These are phyloP conservation scores for Amphicarpaea edgeworthii DNA, from an alignment of 306 rosid species.

Conservation along the genomic window DNA sequence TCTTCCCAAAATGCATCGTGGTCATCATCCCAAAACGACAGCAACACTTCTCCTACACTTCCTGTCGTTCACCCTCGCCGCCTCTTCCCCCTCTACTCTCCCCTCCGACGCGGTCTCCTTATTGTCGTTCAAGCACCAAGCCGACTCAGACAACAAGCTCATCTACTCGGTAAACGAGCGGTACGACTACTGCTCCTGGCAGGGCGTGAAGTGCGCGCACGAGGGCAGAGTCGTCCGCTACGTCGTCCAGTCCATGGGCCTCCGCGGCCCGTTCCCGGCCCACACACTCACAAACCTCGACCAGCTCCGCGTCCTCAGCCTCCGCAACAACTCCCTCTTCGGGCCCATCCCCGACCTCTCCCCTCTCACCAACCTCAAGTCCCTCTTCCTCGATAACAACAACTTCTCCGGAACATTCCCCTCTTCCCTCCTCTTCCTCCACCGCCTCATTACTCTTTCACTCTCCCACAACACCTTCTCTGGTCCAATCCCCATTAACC, in stretches of 20 bases:
- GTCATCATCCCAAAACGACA: too few species aligned
- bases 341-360: conserved; percentile 89
- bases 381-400: conserved; percentile 69
- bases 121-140: conserved; percentile 70
- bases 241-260: conserved; percentile 53
- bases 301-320: conserved; percentile 83
- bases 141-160: conserved; percentile 81
- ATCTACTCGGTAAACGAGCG: conserved; percentile 69
- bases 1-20: too few species aligned
- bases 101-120: conserved; percentile 77
- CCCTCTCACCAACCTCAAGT: conserved; percentile 65
- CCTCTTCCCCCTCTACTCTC: neutral
- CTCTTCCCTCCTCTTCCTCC: conserved; percentile 64
- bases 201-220: conserved; percentile 86
- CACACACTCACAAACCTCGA: conserved; percentile 66
- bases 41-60: too few species aligned
- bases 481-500: conserved; percentile 58
- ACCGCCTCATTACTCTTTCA: conserved; percentile 63
- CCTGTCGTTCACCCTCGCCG: neutral
- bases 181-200: conserved; percentile 87
- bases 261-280: conserved; percentile 66
- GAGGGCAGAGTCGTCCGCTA: conserved; percentile 75
- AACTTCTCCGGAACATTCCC: conserved; percentile 75
- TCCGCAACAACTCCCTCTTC: conserved; percentile 78
- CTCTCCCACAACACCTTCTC: conserved; percentile 68